Evolutionary conservation across 2,329 filamentous ascomycete genomes (phyloP).

Genomic region (Aspergillus clavatus): DNA sequence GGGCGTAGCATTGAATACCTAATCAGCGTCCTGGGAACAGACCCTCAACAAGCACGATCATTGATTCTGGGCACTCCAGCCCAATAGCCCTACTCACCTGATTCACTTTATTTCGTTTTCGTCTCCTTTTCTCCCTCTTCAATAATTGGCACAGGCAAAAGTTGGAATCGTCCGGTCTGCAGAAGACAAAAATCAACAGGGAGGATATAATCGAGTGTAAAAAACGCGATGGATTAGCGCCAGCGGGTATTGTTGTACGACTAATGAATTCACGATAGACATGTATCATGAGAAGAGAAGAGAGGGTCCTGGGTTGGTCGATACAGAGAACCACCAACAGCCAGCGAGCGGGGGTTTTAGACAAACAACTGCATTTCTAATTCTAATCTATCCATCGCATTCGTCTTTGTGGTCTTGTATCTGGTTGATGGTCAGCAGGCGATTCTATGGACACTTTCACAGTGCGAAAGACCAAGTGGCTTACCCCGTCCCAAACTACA

Average conservation of each 20-base stretch:
- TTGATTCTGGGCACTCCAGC: constrained; percentile 32
- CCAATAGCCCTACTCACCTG: constrained; percentile 9
- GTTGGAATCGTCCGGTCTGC: no score
- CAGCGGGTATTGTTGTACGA: constrained; percentile 25
- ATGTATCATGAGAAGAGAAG: constrained; percentile 28
- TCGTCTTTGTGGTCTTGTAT: no score
- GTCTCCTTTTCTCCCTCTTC: constrained; percentile 3
- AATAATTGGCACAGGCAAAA: background rate
- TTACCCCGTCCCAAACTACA: no score
- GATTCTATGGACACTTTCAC: no score
- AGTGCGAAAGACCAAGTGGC: no score
- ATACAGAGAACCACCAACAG: background rate
- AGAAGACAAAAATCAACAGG: no score
- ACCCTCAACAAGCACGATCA: constrained; percentile 49
- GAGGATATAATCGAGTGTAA: no score
- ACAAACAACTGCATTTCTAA: no score
- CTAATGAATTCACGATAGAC: constrained; percentile 38
- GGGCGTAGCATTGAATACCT: constrained; percentile 57
- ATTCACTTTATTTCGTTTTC: constrained; percentile 7
- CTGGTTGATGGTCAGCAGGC: no score
- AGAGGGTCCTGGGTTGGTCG: constrained; percentile 1
- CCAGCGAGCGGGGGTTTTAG: no score
- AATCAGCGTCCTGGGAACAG: constrained; percentile 57
- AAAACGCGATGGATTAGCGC: no score
- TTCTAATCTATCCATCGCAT: no score